These are phyloP conservation scores for Globisporangium sylvaticum DNA, from an alignment of 352 stramenopile genomes.

Conservation along the genomic window DNA sequence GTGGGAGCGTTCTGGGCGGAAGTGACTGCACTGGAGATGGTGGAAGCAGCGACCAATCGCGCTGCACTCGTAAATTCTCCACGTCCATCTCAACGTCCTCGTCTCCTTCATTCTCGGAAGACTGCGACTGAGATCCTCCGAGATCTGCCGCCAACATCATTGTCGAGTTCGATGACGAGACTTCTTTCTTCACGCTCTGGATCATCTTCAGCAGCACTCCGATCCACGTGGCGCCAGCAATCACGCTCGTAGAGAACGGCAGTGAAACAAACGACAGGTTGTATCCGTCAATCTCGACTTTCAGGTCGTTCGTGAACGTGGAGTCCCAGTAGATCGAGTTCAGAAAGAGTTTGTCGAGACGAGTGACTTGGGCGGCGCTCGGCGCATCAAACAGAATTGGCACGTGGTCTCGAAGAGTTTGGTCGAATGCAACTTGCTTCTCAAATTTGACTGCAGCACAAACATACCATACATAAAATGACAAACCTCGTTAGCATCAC, in stretches of 20 bases:
- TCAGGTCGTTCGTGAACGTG: conserved; percentile 47
- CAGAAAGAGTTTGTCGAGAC: conserved; percentile 36
- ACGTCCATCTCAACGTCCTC: conserved; percentile 9
- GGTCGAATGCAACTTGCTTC: conserved; percentile 36
- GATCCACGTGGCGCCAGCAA: conserved; percentile 45
- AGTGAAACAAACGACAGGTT: conserved; percentile 46
- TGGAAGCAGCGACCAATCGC: conserved; percentile 2
- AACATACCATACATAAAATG: background rate
- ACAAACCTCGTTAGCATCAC: background rate
- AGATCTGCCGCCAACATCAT: background rate
- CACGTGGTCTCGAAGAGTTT: conserved; percentile 29
- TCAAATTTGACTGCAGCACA: conserved; percentile 23
- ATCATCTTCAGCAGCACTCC: conserved; percentile 54
- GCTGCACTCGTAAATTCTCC: background rate
- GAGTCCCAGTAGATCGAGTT: conserved; percentile 31
- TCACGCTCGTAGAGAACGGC: conserved; percentile 15
- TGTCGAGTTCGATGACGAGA: background rate
- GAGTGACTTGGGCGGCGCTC: conserved; percentile 25
- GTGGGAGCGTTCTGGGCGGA: background rate
- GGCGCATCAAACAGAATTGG: conserved; percentile 44
- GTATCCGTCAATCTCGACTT: conserved; percentile 49
- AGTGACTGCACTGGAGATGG: conserved; percentile 3
- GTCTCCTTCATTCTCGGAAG: background rate
- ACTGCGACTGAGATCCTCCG: background rate
- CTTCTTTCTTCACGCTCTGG: conserved; percentile 30